phyloP scores from a whole-genome alignment of 1,139 yeast species.

The Suhomyces anneliseae region DNA sequence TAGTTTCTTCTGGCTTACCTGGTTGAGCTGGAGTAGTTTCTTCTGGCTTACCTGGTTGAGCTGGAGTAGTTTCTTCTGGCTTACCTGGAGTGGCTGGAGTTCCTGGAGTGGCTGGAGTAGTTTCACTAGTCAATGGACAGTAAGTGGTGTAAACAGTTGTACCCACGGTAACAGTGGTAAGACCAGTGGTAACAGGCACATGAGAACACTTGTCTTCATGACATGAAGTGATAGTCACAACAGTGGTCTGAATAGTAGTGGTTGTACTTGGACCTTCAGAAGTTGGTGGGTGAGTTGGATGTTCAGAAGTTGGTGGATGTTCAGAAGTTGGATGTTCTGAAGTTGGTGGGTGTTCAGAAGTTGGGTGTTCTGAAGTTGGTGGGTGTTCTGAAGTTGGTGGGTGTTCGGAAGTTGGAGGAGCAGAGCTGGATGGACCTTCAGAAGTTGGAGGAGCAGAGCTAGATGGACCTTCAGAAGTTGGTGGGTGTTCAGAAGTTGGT shows the following conservation, averaged over 20 bases:
- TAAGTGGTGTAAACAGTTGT: conserved; percentile 28
- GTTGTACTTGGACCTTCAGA: conserved; percentile 2
- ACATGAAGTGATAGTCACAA: conserved; percentile 31
- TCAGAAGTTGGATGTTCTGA: conserved; percentile 1
- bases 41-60: not conserved
- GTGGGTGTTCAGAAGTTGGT: not conserved
- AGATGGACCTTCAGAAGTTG: conserved; percentile 2
- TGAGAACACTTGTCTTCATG: conserved; percentile 27
- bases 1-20: not conserved
- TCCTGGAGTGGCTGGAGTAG: not conserved
- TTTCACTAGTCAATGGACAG: conserved; percentile 24
- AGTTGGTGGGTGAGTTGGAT: conserved; percentile 1
- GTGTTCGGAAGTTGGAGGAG: not conserved
- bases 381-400: conserved; percentile 3
- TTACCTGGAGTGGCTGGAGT: not conserved
- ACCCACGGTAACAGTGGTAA: conserved; percentile 26
- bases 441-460: not conserved
- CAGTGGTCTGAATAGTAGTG: conserved; percentile 18
- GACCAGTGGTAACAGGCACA: conserved; percentile 36
- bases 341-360: not conserved
- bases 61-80: conserved; percentile 7
- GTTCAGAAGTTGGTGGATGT: conserved; percentile 1
- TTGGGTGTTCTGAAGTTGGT: not conserved
- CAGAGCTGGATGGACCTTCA: not conserved
- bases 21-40: not conserved